Base-by-base conservation (phyloP, 129 eudicot genomes). In the Flaveria bidentis region DNA sequence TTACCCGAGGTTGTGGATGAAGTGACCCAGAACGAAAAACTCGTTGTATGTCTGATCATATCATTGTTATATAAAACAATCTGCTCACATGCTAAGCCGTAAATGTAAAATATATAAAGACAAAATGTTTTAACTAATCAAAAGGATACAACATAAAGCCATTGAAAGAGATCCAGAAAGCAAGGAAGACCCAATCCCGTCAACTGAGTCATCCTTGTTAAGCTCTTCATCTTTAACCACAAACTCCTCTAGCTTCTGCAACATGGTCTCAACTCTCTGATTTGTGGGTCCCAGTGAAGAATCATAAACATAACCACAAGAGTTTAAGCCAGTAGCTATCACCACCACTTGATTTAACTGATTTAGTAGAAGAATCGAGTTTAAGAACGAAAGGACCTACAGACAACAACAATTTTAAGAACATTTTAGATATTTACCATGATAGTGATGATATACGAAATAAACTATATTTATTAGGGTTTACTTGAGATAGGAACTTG, bases 111-210 rank as follows among this genome's bases (percentile, higher is more conserved):
- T 76, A 22, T 72, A 62, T 28, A 47, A 46, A 69, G 4, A 78
- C 1, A 66, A 33, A 56, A 74, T 1, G 42, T 5, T 46, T 18
- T n/a, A 68, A 15, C 22, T 46, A 50, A 61, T 61, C 30, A 49
- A 71, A 76, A 92, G 98, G 98, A 93, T 93, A 93, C 98, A 93
- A 51, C 98, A 93, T 16, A 93, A 85, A 5, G 98, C 98, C 98
- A 93, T 88, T 13, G 98, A 93, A 72, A 93, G 88, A 30, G 98
- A 83, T 33, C 98, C 98, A 8, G 98, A 93, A 41, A 93, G 93
- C 75, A 93, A 88, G 1, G 98, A 93, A 53, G 87, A 78, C 22
- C 87, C 89, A 50, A 86, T 85, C 41, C 87, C 95, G 79, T 90
- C 88, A 60, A 84, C 91, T 0, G 82, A 65, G 53, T 86, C 91